Conservation (phyloP, 2,329 filamentous ascomycete genomes). For the Fusarium musae region DNA sequence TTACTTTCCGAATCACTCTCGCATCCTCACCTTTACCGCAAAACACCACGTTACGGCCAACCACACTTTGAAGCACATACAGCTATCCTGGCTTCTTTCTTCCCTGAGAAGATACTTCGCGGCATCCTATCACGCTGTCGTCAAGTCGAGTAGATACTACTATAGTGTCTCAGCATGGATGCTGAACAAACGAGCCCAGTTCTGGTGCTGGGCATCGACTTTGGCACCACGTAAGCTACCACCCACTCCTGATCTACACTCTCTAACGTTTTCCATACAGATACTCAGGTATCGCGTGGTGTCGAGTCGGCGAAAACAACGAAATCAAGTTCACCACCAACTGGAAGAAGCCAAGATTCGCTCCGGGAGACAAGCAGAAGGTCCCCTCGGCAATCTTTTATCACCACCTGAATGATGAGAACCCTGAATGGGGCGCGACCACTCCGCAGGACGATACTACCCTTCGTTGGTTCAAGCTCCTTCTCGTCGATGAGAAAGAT, state of each 20-base stretch:
- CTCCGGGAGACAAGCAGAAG: constrained; percentile 49
- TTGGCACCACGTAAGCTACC: constrained; percentile 25
- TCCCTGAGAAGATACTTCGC: neutral
- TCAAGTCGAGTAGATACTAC: neutral
- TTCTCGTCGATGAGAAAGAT: constrained; percentile 52
- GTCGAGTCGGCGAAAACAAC: constrained; percentile 37
- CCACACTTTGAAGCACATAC: neutral
- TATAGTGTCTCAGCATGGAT: neutral
- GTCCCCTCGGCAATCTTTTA: constrained; percentile 45
- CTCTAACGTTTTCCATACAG: constrained; percentile 35
- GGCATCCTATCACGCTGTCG: neutral
- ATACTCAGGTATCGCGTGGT: constrained; percentile 56
- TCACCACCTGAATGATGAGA: accelerated
- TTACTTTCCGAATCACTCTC: neutral
- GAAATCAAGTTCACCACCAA: constrained; percentile 47
- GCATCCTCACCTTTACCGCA: neutral
- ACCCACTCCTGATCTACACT: accelerated
- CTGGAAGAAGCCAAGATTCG: constrained; percentile 41
- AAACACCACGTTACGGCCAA: neutral
- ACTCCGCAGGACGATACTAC: constrained; percentile 41
- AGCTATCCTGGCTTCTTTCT: neutral
- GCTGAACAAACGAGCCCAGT: neutral
- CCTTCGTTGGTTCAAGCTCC: constrained; percentile 56
- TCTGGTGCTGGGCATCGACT: constrained; percentile 28
- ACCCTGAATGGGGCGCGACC: constrained; percentile 48